Conservation (phyloP, 2,329 filamentous ascomycete species). For the Aspergillus amoenus region DNA sequence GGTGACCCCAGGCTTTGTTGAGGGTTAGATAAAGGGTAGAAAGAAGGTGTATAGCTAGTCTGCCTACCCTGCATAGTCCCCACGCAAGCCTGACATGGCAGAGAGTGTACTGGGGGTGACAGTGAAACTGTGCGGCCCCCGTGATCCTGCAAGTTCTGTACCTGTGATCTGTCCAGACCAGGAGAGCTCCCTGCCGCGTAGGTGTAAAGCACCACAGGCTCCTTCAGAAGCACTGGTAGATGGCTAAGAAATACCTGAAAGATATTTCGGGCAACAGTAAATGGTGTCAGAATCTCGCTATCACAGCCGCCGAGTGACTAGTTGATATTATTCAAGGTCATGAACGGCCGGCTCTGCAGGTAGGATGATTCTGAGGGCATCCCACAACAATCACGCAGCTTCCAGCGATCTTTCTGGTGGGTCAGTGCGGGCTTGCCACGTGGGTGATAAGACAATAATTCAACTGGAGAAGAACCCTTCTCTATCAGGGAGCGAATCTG, state of each 20-base stretch:
- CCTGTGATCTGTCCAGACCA: background rate
- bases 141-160: too few relatives aligned
- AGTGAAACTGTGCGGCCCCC: background rate
- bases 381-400: background rate
- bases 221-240: background rate
- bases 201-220: too few relatives aligned
- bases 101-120: background rate
- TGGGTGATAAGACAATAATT: background rate
- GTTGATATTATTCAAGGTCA: background rate
- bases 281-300: background rate
- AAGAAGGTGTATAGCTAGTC: background rate
- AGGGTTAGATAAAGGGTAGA: background rate
- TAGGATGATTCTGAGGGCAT: background rate
- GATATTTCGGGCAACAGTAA: background rate
- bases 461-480: background rate
- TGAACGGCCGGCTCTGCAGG: background rate
- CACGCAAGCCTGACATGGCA: too few relatives aligned
- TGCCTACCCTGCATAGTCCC: too few relatives aligned
- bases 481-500: background rate
- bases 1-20: background rate
- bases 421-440: background rate
- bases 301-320: background rate
- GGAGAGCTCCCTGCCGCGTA: background rate
- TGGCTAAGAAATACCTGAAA: background rate
- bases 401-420: background rate